Base-by-base conservation (phyloP, 116 monocot genomes). In the Posidonia oceanica region DNA sequence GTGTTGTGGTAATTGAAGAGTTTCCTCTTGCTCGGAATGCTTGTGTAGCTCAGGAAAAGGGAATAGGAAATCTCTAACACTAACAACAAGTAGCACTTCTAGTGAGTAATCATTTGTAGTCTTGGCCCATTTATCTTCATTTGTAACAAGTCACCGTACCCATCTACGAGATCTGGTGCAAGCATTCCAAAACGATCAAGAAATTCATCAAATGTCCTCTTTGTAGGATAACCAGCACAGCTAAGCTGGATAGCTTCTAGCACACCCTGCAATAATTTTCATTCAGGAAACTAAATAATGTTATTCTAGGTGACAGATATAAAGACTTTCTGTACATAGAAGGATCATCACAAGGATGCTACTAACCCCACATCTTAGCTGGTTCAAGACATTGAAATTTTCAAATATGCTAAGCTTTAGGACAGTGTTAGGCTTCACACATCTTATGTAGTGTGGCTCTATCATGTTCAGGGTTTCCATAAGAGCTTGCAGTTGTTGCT, bases 161-260 rank as follows among this genome's bases (percentile, higher is more conserved):
- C 83, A 64, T 93, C 93, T 29, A 88, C 20, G 59, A 91, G 71
- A 71, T 99, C 90, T 55, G 90, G 77, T 74, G 99, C 88, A 77
- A 99, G 90, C 86, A 99, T 90, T 63, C 90, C 93, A 83, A 99
- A 93, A 40, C 99, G 93, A 78, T 99, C 88, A 54, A 93, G 79
- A 74, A 99, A 99, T 76, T 99, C 99, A 66, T 93, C 88, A 76
- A 99, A 99, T 80, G 93, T 79, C 66, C 99, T 86, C 75, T 90
- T 93, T 48, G 99, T 99, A 42, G 99, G 99, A 82, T 93, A 99
- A 20, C 99, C 99, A 64, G 99, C 99, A 85, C 99, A 99, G 68
- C 99, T 99, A 36, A 99, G 93, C 72, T 93, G 90, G 63, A 99
- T 99, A 75, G 99, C 99, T 78, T 99, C 99, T 42, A 99, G 73